Evolutionary conservation across 2,329 filamentous ascomycete genomes (phyloP).

Genomic region (Diaporthe velutina): DNA sequence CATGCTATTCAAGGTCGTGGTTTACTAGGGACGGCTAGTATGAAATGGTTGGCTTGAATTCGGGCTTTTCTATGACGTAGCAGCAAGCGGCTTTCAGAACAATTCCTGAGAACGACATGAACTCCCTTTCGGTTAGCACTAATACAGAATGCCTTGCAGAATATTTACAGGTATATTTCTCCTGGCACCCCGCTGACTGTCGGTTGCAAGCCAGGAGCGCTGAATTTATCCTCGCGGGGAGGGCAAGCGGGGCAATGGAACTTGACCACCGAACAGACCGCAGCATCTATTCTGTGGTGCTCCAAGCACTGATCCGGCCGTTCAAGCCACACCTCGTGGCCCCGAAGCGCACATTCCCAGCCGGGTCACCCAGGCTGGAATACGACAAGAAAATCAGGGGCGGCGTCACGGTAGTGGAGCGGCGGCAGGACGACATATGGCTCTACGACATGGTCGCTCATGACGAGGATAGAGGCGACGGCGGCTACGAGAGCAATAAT

Average conservation of each 20-base stretch:
- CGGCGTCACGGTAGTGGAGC: neutral
- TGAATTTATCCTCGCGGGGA: neutral
- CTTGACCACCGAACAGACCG: neutral
- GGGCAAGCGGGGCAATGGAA: neutral
- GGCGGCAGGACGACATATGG: neutral
- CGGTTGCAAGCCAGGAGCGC: neutral
- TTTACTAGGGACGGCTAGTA: neutral
- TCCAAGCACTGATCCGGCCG: neutral
- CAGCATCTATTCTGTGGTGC: neutral
- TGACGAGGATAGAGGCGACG: neutral
- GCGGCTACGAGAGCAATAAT: neutral
- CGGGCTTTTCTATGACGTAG: conserved; percentile 4
- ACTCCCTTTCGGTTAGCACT: neutral
- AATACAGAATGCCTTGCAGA: neutral
- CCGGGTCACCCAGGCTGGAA: neutral
- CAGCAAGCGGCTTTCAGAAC: neutral
- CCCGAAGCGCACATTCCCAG: neutral
- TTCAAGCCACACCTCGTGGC: conserved; percentile 5
- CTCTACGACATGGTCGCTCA: neutral
- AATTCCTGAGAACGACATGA: neutral
- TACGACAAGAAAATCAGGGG: neutral
- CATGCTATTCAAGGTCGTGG: neutral
- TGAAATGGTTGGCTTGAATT: neutral
- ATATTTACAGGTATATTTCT: neutral
- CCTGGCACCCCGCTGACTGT: neutral